Conservation (phyloP, 2,329 filamentous ascomycete genomes). For the Dactylonectria macrodidyma region DNA sequence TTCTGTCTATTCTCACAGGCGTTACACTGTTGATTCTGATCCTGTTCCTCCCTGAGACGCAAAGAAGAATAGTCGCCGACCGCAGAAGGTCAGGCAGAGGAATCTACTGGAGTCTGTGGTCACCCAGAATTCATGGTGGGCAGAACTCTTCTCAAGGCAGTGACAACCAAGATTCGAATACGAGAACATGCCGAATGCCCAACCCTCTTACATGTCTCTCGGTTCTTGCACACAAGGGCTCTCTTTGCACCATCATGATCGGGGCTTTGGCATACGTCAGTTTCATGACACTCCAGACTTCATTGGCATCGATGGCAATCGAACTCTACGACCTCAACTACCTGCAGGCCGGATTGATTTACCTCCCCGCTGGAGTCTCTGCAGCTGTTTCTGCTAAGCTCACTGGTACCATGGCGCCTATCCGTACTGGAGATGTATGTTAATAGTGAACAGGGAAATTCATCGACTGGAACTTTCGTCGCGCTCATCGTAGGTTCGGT, state of each 20-base stretch:
- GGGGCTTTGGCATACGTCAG: conserved; percentile 32
- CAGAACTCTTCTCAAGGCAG: background rate
- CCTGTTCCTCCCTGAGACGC: conserved; percentile 68
- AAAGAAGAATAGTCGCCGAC: conserved; percentile 69
- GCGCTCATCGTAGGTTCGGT: background rate
- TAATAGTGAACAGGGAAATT: conserved; percentile 15
- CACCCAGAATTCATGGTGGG: background rate
- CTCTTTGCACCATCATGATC: conserved; percentile 28
- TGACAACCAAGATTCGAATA: background rate
- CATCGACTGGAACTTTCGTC: conserved; percentile 18
- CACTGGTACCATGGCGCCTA: conserved; percentile 17
- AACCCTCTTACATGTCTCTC: conserved; percentile 35
- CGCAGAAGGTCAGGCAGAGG: conserved; percentile 46
- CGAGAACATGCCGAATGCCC: conserved; percentile 16
- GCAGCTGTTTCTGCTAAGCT: conserved; percentile 8
- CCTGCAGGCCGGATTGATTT: conserved; percentile 33
- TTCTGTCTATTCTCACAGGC: conserved; percentile 66
- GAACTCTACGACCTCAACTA: conserved; percentile 36
- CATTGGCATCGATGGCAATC: conserved; percentile 10
- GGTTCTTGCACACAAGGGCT: conserved; percentile 26
- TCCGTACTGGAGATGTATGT: background rate
- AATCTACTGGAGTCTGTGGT: conserved; percentile 5
- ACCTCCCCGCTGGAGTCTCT: conserved; percentile 16
- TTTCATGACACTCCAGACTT: conserved; percentile 31
- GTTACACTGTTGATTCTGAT: conserved; percentile 63